Base-by-base conservation (phyloP, 768 basidiomycete genomes). In the Termitomyces sp. region DNA sequence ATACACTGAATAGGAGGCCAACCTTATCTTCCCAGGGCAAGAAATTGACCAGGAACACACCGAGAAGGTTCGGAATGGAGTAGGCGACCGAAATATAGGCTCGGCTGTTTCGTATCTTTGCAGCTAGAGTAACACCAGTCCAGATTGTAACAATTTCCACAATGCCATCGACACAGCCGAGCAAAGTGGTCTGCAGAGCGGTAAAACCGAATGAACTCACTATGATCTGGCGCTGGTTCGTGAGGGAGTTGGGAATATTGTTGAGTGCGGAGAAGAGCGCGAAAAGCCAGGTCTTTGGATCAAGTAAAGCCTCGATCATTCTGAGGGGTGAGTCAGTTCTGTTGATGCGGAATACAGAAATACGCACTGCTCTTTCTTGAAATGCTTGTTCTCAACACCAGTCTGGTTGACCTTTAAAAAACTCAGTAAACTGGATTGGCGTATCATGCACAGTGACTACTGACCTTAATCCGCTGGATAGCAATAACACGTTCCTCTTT, bases 311-410 rank as follows among this genome's bases (percentile, higher is more conserved):
- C 68, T 91, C 89, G 25, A 83, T 79, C 79, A 91, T 81, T 71
- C 88, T 89, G 67, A 42, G 17, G 25, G 42, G 17, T 29, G 9
- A 15, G 43, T 40, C 17, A 36, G 6, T 10, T 36, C 17, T n/a
- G 29, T 64, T n/a, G 55, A 20, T 46, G 4, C 14, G 25, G 12
- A 20, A 14, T 20, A 25, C 17, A 29, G 11, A 4, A 42, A 43
- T 8, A 79, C 87, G 63, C 59, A 90, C 89, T 92, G 91, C 42
- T 90, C 87, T 57, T 79, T 83, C 75, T 92, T 92, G 75, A 89
- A 92, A 56, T 80, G 80, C 67, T 92, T 93, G 69, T 90, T 92
- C 73, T 92, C 91, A 10, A 91, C 82, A 36, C 91, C 91, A 0
- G 88, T 88, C 82, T 92, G 56, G 60, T 69, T 69, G n/a, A 62